A percentile compares a stretch with the other conserved stretches of the same genome.
Evolutionary conservation across 2,329 filamentous ascomycete genomes (phyloP).

Genomic region (Colletotrichum chrysophilum): DNA sequence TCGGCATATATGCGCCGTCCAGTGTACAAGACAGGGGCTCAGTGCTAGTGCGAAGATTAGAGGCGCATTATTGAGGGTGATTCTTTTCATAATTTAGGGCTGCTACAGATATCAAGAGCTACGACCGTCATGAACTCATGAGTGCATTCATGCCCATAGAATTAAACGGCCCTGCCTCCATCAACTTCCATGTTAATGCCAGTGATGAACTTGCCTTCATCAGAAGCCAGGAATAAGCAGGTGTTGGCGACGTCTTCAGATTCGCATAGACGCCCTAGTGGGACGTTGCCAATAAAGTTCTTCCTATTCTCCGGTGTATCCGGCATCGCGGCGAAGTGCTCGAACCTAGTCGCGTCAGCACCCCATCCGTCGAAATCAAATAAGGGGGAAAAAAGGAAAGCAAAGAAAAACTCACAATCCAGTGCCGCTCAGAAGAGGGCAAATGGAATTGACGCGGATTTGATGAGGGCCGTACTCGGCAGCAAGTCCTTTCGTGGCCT

Average conservation of each 20-base stretch:
- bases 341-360: constrained; percentile 13
- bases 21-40: neutral
- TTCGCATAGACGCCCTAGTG: constrained; percentile 35
- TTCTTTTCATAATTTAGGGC: neutral
- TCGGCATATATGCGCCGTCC: no score
- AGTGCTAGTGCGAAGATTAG: neutral
- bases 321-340: constrained; percentile 63
- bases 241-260: constrained; percentile 74
- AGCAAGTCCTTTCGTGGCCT: constrained; percentile 62
- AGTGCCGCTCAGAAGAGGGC: constrained; percentile 71
- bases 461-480: constrained; percentile 75
- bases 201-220: constrained; percentile 75
- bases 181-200: constrained; percentile 68
- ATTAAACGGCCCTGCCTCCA: constrained; percentile 8
- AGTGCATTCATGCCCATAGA: neutral
- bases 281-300: constrained; percentile 25
- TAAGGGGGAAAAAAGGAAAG: no score
- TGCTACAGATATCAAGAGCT: neutral
- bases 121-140: neutral
- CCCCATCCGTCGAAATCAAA: neutral
- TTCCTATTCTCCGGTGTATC: constrained; percentile 67
- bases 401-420: constrained; percentile 50
- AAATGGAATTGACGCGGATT: constrained; percentile 76
- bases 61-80: neutral
- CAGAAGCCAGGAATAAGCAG: constrained; percentile 71